A percentile compares a stretch with the other conserved stretches of the same genome.
Evolutionary conservation across 78 protist species (phyloP).

Genomic region (Dictyostelium intermedium): DNA sequence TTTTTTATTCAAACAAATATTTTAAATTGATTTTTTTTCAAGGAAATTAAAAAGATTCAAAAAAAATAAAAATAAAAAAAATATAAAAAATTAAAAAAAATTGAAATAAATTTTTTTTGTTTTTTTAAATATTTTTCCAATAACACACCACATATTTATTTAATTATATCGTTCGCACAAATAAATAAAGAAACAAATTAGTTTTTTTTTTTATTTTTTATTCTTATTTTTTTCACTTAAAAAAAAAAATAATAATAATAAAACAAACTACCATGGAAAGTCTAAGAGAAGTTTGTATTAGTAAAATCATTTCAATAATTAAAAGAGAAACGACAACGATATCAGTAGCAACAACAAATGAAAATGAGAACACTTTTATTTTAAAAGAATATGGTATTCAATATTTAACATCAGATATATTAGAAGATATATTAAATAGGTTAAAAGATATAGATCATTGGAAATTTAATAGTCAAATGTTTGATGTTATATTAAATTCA

Average conservation of each 20-base stretch:
- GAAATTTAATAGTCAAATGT: background rate
- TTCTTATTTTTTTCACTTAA: background rate
- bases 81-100: too few species aligned
- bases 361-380: background rate
- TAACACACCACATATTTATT: background rate
- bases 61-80: too few species aligned
- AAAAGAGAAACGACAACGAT: background rate
- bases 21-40: too few species aligned
- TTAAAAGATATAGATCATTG: conserved; percentile 10
- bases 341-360: background rate
- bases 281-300: conserved; percentile 41
- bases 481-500: background rate
- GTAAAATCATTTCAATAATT: background rate
- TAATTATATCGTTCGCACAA: background rate
- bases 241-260: too few species aligned
- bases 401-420: background rate
- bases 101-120: too few species aligned
- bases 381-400: background rate
- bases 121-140: too few species aligned
- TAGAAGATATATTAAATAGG: conserved; percentile 11
- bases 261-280: background rate
- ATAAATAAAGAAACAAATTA: too few species aligned
- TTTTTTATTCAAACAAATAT: too few species aligned
- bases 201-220: too few species aligned
- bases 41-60: background rate